These are phyloP conservation scores for Aspergillus pseudoviridinutans DNA, from an alignment of 2,329 filamentous ascomycete species.

Conservation along the genomic window DNA sequence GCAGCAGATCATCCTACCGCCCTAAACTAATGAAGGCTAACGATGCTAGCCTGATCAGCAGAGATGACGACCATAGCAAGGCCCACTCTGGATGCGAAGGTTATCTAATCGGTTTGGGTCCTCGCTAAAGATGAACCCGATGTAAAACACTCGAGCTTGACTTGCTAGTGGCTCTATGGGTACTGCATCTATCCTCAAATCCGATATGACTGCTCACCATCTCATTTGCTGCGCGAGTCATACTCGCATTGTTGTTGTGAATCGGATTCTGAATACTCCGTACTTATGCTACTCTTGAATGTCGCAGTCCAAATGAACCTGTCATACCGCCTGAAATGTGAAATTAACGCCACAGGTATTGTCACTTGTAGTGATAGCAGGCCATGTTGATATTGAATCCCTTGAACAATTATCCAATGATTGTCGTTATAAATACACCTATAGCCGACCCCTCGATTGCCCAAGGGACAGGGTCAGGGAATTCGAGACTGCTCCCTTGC, in stretches of 20 bases:
- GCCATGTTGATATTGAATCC: neutral
- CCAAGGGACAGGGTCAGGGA: neutral
- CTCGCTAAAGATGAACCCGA: neutral
- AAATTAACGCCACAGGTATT: neutral
- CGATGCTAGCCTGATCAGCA: conserved; percentile 11
- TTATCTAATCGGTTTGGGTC: neutral
- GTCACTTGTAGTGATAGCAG: neutral
- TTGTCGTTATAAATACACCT: neutral
- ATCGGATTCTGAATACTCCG: neutral
- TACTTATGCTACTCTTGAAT: neutral
- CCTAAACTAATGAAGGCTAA: conserved; percentile 14
- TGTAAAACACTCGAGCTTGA: no score
- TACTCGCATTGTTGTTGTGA: neutral
- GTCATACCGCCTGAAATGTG: neutral
- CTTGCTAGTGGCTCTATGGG: neutral
- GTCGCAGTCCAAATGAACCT: neutral
- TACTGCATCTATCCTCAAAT: neutral
- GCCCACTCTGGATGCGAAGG: conserved; percentile 1
- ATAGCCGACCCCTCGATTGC: neutral
- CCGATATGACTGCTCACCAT: neutral
- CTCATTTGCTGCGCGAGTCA: neutral
- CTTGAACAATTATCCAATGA: neutral
- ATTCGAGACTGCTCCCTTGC: neutral
- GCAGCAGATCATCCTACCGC: conserved; percentile 12
- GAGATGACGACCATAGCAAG: conserved; percentile 2